Evolutionary conservation across 2,329 filamentous ascomycete genomes (phyloP).

Genomic region (Fusarium nodosum): DNA sequence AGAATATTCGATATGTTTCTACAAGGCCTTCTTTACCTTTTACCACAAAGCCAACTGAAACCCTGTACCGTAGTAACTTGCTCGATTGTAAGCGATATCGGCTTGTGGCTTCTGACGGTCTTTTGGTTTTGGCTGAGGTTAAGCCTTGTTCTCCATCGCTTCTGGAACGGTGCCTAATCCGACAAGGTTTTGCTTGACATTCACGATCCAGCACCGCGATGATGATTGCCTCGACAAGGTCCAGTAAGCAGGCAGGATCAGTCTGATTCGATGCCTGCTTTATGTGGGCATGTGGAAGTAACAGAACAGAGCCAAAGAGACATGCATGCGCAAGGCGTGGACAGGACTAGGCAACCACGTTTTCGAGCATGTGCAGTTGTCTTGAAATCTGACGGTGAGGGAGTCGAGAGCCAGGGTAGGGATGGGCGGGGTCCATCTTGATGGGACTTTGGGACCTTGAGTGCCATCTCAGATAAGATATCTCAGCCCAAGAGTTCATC

Average conservation of each 20-base stretch:
- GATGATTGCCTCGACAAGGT: constrained; percentile 11
- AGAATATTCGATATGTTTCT: constrained; percentile 15
- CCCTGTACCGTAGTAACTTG: not conserved
- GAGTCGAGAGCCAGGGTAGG: constrained; percentile 11
- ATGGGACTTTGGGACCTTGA: constrained; percentile 23
- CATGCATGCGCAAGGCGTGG: constrained; percentile 20
- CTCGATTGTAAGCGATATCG: not conserved
- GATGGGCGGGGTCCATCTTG: constrained; percentile 1
- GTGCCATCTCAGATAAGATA: constrained; percentile 11
- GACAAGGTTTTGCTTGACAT: constrained; percentile 9
- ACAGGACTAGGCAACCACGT: constrained; percentile 38
- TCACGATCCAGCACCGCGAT: constrained; percentile 11
- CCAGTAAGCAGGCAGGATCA: not conserved
- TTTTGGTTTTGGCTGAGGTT: not conserved
- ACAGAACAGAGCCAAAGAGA: constrained; percentile 6
- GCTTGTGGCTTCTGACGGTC: constrained; percentile 1
- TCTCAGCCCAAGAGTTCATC: not conserved
- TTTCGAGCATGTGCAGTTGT: constrained; percentile 13
- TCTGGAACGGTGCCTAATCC: constrained; percentile 34
- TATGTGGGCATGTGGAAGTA: constrained; percentile 6
- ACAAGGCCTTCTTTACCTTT: constrained; percentile 1
- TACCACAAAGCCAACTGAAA: not conserved
- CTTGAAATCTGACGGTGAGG: constrained; percentile 31
- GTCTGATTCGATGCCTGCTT: constrained; percentile 15
- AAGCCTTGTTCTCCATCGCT: constrained; percentile 18